Conservation (phyloP, 2,329 filamentous ascomycete genomes). For the Ophiostoma sp. region DNA sequence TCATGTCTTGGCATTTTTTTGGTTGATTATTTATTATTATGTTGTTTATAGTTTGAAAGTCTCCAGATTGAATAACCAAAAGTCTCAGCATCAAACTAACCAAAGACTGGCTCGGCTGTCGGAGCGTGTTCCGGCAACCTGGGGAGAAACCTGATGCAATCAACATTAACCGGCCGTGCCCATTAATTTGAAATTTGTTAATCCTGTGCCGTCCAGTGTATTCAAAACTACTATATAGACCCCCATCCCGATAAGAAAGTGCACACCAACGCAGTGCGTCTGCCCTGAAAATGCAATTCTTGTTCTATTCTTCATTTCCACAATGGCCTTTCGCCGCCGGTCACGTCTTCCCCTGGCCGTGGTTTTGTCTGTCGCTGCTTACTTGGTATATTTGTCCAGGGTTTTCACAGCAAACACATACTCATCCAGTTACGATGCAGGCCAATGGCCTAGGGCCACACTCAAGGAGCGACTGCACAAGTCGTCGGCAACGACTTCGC, state of each 20-base stretch:
- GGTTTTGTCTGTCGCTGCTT: background rate
- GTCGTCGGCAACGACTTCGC: background rate
- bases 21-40: background rate
- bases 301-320: background rate
- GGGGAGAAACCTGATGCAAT: background rate
- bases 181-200: background rate
- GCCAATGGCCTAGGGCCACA: background rate
- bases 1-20: too few species aligned
- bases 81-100: background rate
- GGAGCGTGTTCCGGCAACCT: background rate
- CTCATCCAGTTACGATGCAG: background rate
- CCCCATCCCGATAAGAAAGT: background rate
- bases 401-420: background rate
- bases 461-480: background rate
- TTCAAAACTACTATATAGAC: background rate
- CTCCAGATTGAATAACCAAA: background rate
- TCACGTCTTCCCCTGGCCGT: background rate
- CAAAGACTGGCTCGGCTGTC: background rate
- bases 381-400: background rate
- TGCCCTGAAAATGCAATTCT: background rate
- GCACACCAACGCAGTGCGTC: background rate
- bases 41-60: background rate
- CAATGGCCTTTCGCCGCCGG: background rate
- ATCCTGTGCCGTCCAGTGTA: background rate
- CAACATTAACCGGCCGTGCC: background rate